Conservation (phyloP, 495 filamentous ascomycete species). For the Arthonia radiata region DNA sequence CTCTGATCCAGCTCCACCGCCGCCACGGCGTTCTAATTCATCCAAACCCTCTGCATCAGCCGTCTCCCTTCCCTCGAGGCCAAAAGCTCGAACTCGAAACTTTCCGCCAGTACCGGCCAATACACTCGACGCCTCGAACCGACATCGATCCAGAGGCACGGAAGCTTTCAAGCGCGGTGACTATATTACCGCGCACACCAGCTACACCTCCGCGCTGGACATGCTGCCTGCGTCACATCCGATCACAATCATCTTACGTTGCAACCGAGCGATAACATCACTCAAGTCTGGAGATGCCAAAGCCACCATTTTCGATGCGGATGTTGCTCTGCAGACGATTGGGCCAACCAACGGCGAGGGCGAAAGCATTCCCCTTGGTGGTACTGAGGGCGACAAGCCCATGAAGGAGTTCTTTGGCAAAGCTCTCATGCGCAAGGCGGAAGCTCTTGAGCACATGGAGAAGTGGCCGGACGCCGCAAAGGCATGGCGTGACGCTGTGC, state of each 20-base stretch:
- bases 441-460: conserved; percentile 86
- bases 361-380: conserved; percentile 49
- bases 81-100: conserved; percentile 28
- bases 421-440: conserved; percentile 78
- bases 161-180: conserved; percentile 86
- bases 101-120: conserved; percentile 43
- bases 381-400: conserved; percentile 40
- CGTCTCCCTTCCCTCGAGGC: conserved; percentile 10
- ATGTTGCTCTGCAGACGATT: conserved; percentile 55
- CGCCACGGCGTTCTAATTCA: conserved; percentile 5
- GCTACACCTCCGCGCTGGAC: conserved; percentile 51
- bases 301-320: conserved; percentile 57
- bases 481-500: conserved; percentile 61
- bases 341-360: conserved; percentile 51
- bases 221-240: conserved; percentile 62
- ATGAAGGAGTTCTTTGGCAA: conserved; percentile 89
- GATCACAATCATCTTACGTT: conserved; percentile 59
- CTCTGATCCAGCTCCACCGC: conserved; percentile 8
- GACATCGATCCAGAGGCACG: conserved; percentile 54
- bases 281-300: conserved; percentile 80
- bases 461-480: conserved; percentile 65
- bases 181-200: conserved; percentile 58
- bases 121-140: conserved; percentile 44
- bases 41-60: conserved; percentile 4
- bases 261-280: conserved; percentile 74